Conservation (phyloP, 2,329 filamentous ascomycete genomes). For the Beauveria sp. region DNA sequence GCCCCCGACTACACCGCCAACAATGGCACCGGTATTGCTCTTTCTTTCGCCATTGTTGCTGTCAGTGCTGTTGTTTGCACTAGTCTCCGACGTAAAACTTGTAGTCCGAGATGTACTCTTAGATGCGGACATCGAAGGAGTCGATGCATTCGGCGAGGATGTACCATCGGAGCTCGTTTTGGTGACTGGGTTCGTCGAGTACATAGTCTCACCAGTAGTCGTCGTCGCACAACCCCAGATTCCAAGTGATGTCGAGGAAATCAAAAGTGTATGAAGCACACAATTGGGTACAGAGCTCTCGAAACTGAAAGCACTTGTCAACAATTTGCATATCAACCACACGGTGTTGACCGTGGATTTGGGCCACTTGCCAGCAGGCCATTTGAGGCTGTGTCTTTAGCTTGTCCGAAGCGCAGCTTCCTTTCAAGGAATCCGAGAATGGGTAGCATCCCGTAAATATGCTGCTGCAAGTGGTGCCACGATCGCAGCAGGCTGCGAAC, state of each 20-base stretch:
- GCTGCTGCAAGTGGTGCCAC: neutral
- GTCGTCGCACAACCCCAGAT: neutral
- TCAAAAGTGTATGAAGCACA: neutral
- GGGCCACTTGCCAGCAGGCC: conserved; percentile 6
- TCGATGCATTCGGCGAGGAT: too few species aligned
- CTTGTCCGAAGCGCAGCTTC: neutral
- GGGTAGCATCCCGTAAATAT: neutral
- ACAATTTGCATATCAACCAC: neutral
- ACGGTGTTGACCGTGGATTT: neutral
- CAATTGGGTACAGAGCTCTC: neutral
- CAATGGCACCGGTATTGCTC: conserved; percentile 4
- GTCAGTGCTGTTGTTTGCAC: neutral
- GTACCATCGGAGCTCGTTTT: neutral
- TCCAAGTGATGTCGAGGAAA: neutral
- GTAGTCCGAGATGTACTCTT: neutral
- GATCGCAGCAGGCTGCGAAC: neutral
- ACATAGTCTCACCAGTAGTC: neutral
- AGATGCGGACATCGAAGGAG: neutral
- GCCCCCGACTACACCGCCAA: conserved; percentile 6
- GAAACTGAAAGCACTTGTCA: neutral
- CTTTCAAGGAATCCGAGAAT: neutral
- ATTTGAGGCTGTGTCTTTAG: neutral
- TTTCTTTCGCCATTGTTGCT: neutral
- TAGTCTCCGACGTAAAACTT: neutral
- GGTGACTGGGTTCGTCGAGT: neutral